Evolutionary conservation across 2,329 filamentous ascomycete species (phyloP), one percentile per base, ranked within the genome.

Genomic region (Diaporthe vaccinii): DNA sequence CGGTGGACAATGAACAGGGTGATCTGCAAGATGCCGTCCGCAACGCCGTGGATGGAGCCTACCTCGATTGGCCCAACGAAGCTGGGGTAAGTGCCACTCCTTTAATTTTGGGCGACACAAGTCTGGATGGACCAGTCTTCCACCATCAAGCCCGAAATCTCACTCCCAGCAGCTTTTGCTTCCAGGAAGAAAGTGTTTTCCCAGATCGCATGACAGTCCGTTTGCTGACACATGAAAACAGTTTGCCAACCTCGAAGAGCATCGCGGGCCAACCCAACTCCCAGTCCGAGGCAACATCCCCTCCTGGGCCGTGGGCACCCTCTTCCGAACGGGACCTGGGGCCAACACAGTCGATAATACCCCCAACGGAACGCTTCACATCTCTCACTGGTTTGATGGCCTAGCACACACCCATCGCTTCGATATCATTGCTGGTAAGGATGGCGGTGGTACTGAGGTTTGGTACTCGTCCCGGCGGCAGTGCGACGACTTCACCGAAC

Each of bases 371-470:
- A 89, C 87, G 0, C 92, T 92, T 79, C 85, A 87, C 44, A 86
- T 92, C 17, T 90, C 88, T 1, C 94, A 97, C 82, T 97, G 94
- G 94, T 97, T 97, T 78, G 95, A 97, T 81, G 93, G 93, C 8
- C 91, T 95, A 75, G 89, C 91, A 4, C 90, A 94, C 73, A 87
- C 91, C 1, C 93, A 96, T 83, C 91, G 90, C 39, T 96, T 96
- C 81, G 88, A 94, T 74, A 93, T 96, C 44, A 79, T 91, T 4
- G 81, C 88, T 0, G 77, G 49, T 3, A 14, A 22, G 1, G 31
- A 65, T 25, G 79, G 83, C 4, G 78, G 80, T 0, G 74, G 83
- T 25, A 80, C 80, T 22, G 74, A 77, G 41, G 92, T 96, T 3
- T 85, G 88, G 34, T 96, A 96, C 82, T 93, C 92, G 9, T 97